A percentile compares a stretch with the other conserved stretches of the same genome.
Conservation (phyloP, 352 stramenopile genomes). For the Pythium oligandrum region DNA sequence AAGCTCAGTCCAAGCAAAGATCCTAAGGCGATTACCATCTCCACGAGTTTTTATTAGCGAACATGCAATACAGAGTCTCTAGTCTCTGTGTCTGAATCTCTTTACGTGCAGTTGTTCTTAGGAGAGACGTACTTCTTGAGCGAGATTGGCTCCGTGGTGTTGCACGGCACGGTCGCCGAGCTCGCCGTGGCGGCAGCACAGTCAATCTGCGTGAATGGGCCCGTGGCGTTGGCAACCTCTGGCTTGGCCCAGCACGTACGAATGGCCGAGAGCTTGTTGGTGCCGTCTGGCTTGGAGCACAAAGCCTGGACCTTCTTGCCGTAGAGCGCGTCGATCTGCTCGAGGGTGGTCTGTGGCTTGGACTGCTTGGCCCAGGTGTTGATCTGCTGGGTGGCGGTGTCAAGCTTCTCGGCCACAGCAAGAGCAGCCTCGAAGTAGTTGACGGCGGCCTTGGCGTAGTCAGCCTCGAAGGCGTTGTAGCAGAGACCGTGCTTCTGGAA, state of each 20-base stretch:
- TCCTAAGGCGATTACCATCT: slow-evolving; percentile 28
- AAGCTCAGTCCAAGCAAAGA: slow-evolving; percentile 59
- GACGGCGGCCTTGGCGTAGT: slow-evolving; percentile 44
- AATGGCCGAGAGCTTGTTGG: slow-evolving; percentile 64
- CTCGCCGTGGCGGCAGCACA: slow-evolving; percentile 35
- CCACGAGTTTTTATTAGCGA: slow-evolving; percentile 47
- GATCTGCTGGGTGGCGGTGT: slow-evolving; percentile 40
- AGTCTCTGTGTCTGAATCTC: no score
- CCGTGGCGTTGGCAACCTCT: slow-evolving; percentile 22
- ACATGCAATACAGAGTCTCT: no score
- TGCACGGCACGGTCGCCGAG: slow-evolving; percentile 47
- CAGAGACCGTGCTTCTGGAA: slow-evolving; percentile 82
- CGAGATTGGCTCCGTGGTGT: slow-evolving; percentile 32
- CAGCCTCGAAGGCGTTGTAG: slow-evolving; percentile 47
- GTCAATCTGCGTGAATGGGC: slow-evolving; percentile 45
- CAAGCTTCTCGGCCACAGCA: slow-evolving; percentile 34
- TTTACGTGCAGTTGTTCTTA: no score
- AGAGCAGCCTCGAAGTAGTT: slow-evolving; percentile 69
- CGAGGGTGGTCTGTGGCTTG: slow-evolving; percentile 16
- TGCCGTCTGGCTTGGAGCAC: slow-evolving; percentile 47
- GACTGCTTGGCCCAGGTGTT: slow-evolving; percentile 36
- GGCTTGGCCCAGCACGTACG: slow-evolving; percentile 55
- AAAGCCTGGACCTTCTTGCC: slow-evolving; percentile 56
- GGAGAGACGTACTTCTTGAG: slow-evolving; percentile 39
- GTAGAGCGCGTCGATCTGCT: slow-evolving; percentile 38